A percentile compares a stretch with the other conserved stretches of the same genome.
These are phyloP conservation scores for Penicillium herquei DNA, from an alignment of 495 filamentous ascomycete genomes.

Conservation along the genomic window DNA sequence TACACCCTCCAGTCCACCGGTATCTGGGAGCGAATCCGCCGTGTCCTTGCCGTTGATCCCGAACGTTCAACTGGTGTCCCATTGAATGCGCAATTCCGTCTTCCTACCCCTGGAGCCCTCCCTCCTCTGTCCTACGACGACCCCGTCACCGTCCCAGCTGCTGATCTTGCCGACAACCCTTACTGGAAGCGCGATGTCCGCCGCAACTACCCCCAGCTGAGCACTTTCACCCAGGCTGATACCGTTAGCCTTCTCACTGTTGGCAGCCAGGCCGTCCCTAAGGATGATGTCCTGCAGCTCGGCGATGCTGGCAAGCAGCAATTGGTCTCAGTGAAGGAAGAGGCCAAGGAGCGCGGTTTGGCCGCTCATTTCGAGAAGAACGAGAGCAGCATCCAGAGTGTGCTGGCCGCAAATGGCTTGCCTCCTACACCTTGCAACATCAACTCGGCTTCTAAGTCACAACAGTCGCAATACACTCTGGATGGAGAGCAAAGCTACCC, in stretches of 20 bases:
- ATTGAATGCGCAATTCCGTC: conserved; percentile 88
- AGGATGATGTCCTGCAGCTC: conserved; percentile 70
- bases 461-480: conserved; percentile 45
- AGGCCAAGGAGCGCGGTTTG: conserved; percentile 69
- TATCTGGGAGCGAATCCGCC: conserved; percentile 82
- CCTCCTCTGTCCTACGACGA: conserved; percentile 81
- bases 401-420: conserved; percentile 71
- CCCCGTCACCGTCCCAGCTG: conserved; percentile 86
- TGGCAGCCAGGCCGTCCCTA: conserved; percentile 76
- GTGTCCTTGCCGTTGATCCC: conserved; percentile 76
- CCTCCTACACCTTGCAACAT: conserved; percentile 78
- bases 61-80: conserved; percentile 89
- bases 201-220: conserved; percentile 79
- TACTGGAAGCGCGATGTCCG: conserved; percentile 96
- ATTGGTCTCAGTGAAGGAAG: conserved; percentile 74
- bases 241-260: conserved; percentile 81
- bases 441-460: conserved; percentile 28
- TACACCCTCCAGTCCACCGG: conserved; percentile 93
- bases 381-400: conserved; percentile 56
- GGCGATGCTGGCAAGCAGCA: conserved; percentile 82
- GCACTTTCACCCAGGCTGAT: conserved; percentile 79
- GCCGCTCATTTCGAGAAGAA: conserved; percentile 71
- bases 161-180: conserved; percentile 92
- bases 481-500: conserved; percentile 48
- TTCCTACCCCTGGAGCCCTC: conserved; percentile 77